These are phyloP conservation scores for Capsicum rhomboideum DNA, from an alignment of 257 asterid species.

Conservation along the genomic window DNA sequence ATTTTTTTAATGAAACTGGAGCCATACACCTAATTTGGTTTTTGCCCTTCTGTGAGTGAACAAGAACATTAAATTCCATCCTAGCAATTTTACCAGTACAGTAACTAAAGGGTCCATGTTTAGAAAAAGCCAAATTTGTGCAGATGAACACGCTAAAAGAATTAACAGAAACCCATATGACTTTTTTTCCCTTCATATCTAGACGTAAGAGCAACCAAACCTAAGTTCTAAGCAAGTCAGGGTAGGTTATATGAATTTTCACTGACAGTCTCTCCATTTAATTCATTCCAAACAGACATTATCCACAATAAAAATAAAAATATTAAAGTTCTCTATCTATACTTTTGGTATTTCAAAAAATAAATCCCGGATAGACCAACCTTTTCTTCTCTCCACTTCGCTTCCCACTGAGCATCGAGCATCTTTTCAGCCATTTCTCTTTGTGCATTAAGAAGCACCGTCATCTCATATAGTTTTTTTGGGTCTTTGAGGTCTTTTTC, in stretches of 20 bases:
- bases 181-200: background rate
- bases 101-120: background rate
- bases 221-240: background rate
- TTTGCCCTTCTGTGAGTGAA: background rate
- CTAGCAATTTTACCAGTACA: background rate
- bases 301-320: background rate
- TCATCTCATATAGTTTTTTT: slow-evolving; percentile 82
- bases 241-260: background rate
- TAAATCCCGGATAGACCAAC: slow-evolving; percentile 15
- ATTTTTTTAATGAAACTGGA: background rate
- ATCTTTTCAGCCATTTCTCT: slow-evolving; percentile 72
- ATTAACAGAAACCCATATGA: background rate
- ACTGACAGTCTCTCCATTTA: background rate
- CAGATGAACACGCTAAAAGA: background rate
- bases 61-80: background rate
- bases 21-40: background rate
- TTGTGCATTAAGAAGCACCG: slow-evolving; percentile 85
- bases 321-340: background rate
- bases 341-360: background rate
- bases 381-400: slow-evolving; percentile 91
- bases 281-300: background rate
- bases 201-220: background rate
- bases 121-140: background rate
- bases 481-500: slow-evolving; percentile 88
- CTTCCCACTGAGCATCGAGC: slow-evolving; percentile 88